These are phyloP conservation scores for Debaryomyces hansenii DNA, from an alignment of 805 yeast genomes.

Conservation along the genomic window DNA sequence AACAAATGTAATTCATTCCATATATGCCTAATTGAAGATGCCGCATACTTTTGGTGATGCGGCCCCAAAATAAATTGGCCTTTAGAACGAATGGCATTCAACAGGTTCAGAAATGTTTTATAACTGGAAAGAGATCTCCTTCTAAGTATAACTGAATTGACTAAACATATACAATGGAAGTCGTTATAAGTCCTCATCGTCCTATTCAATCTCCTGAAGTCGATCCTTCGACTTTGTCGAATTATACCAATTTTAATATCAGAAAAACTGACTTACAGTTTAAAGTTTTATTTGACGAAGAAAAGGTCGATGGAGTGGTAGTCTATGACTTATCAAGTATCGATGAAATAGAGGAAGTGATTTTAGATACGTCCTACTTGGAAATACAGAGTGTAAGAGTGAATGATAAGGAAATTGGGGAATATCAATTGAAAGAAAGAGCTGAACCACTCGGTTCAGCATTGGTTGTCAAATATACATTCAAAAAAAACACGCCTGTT, in stretches of 20 bases:
- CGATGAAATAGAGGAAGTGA: conserved; percentile 34
- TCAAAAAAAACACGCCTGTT: conserved; percentile 10
- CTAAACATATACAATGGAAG: not conserved
- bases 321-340: conserved; percentile 41
- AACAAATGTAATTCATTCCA: no score
- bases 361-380: conserved; percentile 70
- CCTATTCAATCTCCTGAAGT: conserved; percentile 49
- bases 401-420: conserved; percentile 27
- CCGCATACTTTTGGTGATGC: not conserved
- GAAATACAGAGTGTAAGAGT: conserved; percentile 45
- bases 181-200: conserved; percentile 9
- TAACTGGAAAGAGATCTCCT: no score
- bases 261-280: conserved; percentile 52
- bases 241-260: conserved; percentile 56
- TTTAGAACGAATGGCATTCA: not conserved
- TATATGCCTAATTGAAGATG: not conserved
- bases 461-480: conserved; percentile 32
- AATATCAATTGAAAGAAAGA: conserved; percentile 39
- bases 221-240: conserved; percentile 81
- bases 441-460: conserved; percentile 62
- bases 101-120: not conserved
- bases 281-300: conserved; percentile 53
- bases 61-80: not conserved
- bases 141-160: no score
- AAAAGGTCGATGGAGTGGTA: conserved; percentile 57